Conservation (phyloP, 228 moss, liverwort and hornwort genomes). For the Sphagnum fallax region DNA sequence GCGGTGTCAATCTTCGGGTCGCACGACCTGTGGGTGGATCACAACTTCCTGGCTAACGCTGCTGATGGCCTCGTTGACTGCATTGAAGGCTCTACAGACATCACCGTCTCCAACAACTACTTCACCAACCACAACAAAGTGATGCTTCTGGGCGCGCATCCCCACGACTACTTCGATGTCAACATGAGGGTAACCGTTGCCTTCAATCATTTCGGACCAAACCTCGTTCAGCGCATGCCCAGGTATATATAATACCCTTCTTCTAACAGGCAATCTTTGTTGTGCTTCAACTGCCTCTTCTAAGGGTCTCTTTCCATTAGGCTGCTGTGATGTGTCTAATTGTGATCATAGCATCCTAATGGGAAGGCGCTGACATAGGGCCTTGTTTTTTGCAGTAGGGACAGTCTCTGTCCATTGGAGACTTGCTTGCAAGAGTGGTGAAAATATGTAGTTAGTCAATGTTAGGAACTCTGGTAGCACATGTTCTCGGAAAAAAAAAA, state of each 20-base stretch:
- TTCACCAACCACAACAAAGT: slow-evolving; percentile 83
- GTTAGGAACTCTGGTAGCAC: too few relatives aligned
- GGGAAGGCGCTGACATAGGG: too few relatives aligned
- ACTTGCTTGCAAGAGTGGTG: too few relatives aligned
- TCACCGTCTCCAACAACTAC: slow-evolving; percentile 83
- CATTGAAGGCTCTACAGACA: slow-evolving; percentile 47
- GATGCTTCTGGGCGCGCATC: slow-evolving; percentile 81
- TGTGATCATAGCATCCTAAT: too few relatives aligned
- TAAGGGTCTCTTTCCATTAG: too few relatives aligned
- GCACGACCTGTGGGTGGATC: slow-evolving; percentile 70
- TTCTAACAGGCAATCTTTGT: too few relatives aligned
- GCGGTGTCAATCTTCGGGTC: slow-evolving; percentile 55
- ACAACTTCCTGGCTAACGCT: slow-evolving; percentile 49
- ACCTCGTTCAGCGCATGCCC: slow-evolving; percentile 62
- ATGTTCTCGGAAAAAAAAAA: too few relatives aligned
- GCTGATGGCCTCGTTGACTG: slow-evolving; percentile 70
- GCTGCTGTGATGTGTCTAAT: too few relatives aligned
- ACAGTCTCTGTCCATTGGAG: too few relatives aligned
- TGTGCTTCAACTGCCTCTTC: too few relatives aligned
- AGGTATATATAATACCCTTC: slow-evolving; percentile 20
- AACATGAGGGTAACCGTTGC: slow-evolving; percentile 74
- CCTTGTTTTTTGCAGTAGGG: too few relatives aligned
- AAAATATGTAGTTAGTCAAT: too few relatives aligned
- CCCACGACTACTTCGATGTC: slow-evolving; percentile 48
- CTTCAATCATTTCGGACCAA: slow-evolving; percentile 67